Evolutionary conservation across 192 early-diverging fungal genomes (phyloP).

Genomic region (Mortierella hygrophila): DNA sequence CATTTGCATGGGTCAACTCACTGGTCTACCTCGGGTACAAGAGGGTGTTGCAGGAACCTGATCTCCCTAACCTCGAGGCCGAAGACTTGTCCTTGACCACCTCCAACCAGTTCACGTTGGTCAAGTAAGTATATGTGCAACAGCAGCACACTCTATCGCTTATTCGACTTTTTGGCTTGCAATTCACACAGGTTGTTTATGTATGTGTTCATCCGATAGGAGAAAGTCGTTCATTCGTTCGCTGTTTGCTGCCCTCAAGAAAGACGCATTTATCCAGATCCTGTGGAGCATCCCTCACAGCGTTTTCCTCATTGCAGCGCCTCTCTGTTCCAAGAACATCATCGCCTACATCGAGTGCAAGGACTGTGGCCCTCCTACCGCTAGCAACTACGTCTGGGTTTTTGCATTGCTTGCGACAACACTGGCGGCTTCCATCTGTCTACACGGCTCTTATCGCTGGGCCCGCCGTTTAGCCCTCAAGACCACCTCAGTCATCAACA

Average conservation of each 20-base stretch:
- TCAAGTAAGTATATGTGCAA: neutral
- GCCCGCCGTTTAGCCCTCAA: slow-evolving; percentile 72
- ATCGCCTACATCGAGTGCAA: slow-evolving; percentile 41
- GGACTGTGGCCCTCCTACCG: slow-evolving; percentile 34
- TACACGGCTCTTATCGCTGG: slow-evolving; percentile 67
- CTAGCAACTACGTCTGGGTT: slow-evolving; percentile 64
- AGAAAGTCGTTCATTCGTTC: slow-evolving; percentile 9
- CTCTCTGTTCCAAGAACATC: slow-evolving; percentile 34
- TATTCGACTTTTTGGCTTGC: neutral
- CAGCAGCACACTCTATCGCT: neutral
- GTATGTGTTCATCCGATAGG: neutral
- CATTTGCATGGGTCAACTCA: slow-evolving; percentile 40
- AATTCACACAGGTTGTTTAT: too few relatives aligned
- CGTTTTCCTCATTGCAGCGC: slow-evolving; percentile 13
- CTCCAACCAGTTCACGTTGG: neutral
- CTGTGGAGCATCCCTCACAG: slow-evolving; percentile 24
- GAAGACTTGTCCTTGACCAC: neutral
- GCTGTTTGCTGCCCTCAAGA: slow-evolving; percentile 9
- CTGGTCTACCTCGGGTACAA: slow-evolving; percentile 34
- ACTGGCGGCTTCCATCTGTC: slow-evolving; percentile 49
- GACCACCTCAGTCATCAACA: slow-evolving; percentile 53
- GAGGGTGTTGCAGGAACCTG: slow-evolving; percentile 5
- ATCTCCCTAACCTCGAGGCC: neutral
- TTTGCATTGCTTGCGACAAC: slow-evolving; percentile 64
- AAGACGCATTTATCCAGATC: slow-evolving; percentile 25